Base-by-base conservation (phyloP, 176 grass and related monocot genomes). In the Oryza longistaminata region DNA sequence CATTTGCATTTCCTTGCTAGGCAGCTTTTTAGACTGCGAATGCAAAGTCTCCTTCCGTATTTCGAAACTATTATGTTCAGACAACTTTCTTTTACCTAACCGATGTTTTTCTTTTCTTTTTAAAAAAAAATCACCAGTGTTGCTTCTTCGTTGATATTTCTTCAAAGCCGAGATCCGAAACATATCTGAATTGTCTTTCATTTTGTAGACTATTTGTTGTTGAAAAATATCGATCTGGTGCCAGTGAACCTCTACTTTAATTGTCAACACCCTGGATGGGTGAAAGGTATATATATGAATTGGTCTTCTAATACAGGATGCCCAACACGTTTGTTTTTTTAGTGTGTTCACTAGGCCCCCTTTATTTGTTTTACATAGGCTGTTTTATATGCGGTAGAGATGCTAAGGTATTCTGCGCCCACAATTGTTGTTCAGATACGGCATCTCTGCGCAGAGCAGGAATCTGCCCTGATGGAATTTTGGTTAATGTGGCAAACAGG, bases 401-500 rank as follows among this genome's bases (percentile, higher is more conserved):
- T 92, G 84, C 83, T 98, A 74, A 90, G 91, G 77, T 92, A 94
- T 87, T 90, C 70, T 98, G 85, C 73, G n/a, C 93, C 96, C 62
- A 89, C 85, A 81, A 67, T 86, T 80, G 88, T 94, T 73, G 88
- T 96, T 88, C 91, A 94, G 87, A 81, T 99, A 91, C 78, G 76
- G n/a, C 27, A 92, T 92, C 73, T 90, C 84, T 12, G 33, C 35
- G 66, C 55, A 84, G 90, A 94, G 44, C 75, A 94, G 92, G 83
- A 99, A 99, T 92, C 93, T 99, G n/a, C 66, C 96, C 96, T 79
- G 79, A 76, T 94, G 93, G 91, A 45, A 73, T 99, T 99, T 85
- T 99, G 91, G 96, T 42, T 94, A 70, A 81, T 74, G 37, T 85
- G n/a, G 40, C 70, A 82, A 74, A 77, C 68, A 45, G 76, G 70